phyloP scores from a whole-genome alignment of 1,139 yeast species.

The Williopsis jadinii region DNA sequence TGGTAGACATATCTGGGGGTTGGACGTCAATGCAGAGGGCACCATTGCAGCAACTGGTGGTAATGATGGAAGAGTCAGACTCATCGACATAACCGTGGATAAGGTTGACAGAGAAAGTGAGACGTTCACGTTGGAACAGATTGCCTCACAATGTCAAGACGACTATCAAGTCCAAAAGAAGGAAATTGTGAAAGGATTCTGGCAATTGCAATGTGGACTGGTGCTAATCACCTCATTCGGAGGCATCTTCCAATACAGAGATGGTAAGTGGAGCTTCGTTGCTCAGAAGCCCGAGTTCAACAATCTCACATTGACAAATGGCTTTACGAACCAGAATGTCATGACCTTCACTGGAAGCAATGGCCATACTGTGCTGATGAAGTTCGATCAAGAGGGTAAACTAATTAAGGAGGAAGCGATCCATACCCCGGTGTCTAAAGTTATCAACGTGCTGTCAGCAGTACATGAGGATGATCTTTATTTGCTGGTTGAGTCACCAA shows the following conservation, averaged over 20 bases:
- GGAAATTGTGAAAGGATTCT: slow-evolving; percentile 60
- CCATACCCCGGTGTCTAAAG: slow-evolving; percentile 33
- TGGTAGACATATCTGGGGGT: slow-evolving; percentile 87
- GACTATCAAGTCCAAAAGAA: slow-evolving; percentile 29
- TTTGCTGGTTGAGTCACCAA: slow-evolving; percentile 58
- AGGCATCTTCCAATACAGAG: slow-evolving; percentile 33
- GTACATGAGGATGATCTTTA: slow-evolving; percentile 25
- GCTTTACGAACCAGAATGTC: slow-evolving; percentile 33
- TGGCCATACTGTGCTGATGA: slow-evolving; percentile 45
- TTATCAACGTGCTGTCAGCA: slow-evolving; percentile 44
- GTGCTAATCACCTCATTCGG: slow-evolving; percentile 63
- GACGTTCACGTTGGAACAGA: slow-evolving; percentile 27
- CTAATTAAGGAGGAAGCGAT: slow-evolving; percentile 11
- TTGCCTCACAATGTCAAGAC: slow-evolving; percentile 27
- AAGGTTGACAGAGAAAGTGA: slow-evolving; percentile 23
- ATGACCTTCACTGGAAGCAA: slow-evolving; percentile 44
- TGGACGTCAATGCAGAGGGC: slow-evolving; percentile 46
- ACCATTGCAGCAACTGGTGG: slow-evolving; percentile 71
- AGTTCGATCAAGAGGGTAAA: slow-evolving; percentile 28
- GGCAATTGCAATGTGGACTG: slow-evolving; percentile 38
- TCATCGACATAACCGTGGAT: slow-evolving; percentile 43
- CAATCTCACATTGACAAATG: slow-evolving; percentile 46
- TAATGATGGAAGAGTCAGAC: slow-evolving; percentile 75
- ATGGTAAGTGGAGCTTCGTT: slow-evolving; percentile 28
- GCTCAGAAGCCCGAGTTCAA: slow-evolving; percentile 30